Percentiles rank a stretch among this genome's conserved stretches.
phyloP scores from a whole-genome alignment of 2,329 filamentous ascomycete species.

The Epichloe festucae region DNA sequence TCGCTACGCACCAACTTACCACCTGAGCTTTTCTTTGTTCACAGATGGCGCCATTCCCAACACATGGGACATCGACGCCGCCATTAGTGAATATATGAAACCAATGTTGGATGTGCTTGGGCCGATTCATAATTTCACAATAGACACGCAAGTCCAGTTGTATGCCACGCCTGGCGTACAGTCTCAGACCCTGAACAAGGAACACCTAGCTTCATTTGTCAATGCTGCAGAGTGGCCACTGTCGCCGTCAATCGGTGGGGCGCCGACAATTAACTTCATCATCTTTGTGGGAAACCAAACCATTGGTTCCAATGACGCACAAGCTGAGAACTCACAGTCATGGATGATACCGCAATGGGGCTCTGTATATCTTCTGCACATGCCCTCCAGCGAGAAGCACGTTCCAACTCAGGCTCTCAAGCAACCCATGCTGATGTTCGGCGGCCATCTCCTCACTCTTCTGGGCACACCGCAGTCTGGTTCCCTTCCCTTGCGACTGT shows the following conservation, averaged over 20 bases:
- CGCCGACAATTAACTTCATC: slow-evolving; percentile 92
- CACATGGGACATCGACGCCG: slow-evolving; percentile 80
- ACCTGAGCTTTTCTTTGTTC: slow-evolving; percentile 91
- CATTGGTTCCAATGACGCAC: slow-evolving; percentile 36
- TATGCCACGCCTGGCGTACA: slow-evolving; percentile 64
- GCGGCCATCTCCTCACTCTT: slow-evolving; percentile 76
- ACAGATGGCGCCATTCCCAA: slow-evolving; percentile 66
- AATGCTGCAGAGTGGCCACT: slow-evolving; percentile 97
- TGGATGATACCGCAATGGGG: slow-evolving; percentile 98
- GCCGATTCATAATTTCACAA: slow-evolving; percentile 84
- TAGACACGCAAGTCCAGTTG: slow-evolving; percentile 91
- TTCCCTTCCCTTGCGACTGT: slow-evolving; percentile 73
- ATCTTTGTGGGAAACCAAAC: slow-evolving; percentile 75
- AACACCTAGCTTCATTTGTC: slow-evolving; percentile 87
- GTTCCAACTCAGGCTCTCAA: slow-evolving; percentile 56
- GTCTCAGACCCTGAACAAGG: slow-evolving; percentile 57
- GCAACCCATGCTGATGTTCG: slow-evolving; percentile 78
- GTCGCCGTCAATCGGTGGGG: slow-evolving; percentile 82
- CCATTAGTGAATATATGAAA: slow-evolving; percentile 66
- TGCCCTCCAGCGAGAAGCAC: slow-evolving; percentile 29
- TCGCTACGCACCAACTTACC: slow-evolving; percentile 87
- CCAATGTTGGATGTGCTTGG: slow-evolving; percentile 70
- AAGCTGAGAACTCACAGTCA: slow-evolving; percentile 40
- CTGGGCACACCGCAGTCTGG: slow-evolving; percentile 74
- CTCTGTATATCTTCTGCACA: slow-evolving; percentile 46